These are phyloP conservation scores for Clausena lansium DNA, from an alignment of 345 rosid species.

Conservation along the genomic window DNA sequence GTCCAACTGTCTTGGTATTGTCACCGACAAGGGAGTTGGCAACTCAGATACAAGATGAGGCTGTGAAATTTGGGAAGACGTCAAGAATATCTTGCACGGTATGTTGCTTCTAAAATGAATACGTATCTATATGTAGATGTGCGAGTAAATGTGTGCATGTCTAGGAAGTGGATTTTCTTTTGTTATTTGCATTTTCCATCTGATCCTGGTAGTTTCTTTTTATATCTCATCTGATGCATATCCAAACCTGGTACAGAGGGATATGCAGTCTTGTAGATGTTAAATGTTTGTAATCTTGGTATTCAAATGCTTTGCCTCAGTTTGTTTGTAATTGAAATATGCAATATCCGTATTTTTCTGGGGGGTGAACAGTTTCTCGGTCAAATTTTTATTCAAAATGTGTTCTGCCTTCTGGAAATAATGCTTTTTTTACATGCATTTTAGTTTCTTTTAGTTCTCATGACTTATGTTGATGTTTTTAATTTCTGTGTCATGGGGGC, in stretches of 20 bases:
- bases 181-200: neutral
- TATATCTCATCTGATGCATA: neutral
- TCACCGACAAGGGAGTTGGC: slow-evolving; percentile 99
- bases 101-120: slow-evolving; percentile 24
- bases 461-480: neutral
- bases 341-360: neutral
- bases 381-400: neutral
- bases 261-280: neutral
- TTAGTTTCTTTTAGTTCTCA: neutral
- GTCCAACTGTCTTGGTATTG: slow-evolving; percentile 88
- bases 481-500: neutral
- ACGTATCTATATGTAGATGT: neutral
- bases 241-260: neutral
- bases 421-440: neutral
- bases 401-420: neutral
- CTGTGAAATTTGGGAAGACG: slow-evolving; percentile 86
- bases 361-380: neutral
- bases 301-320: neutral
- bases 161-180: neutral
- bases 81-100: slow-evolving; percentile 88
- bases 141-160: neutral
- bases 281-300: neutral
- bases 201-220: neutral
- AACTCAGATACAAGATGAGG: slow-evolving; percentile 92
- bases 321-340: neutral